Evolutionary conservation across 2,329 filamentous ascomycete species (phyloP).

Genomic region (Alternaria triticimaculans): DNA sequence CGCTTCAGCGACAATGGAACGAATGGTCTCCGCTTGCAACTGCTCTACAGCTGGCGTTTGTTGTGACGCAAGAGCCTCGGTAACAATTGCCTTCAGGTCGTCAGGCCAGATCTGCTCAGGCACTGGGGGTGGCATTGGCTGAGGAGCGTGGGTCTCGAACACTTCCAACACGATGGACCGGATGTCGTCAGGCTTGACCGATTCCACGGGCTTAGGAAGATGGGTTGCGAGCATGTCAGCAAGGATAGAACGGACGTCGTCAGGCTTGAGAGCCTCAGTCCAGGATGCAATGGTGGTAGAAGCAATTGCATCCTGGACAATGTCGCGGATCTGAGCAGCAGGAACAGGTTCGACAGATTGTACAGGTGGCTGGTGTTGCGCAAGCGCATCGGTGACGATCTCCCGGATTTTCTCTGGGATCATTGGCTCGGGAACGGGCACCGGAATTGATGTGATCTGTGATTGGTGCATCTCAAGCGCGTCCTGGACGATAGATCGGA

Average conservation of each 20-base stretch:
- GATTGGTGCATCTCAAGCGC: constrained; percentile 63
- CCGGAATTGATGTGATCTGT: constrained; percentile 32
- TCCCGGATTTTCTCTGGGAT: constrained; percentile 74
- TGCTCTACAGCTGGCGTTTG: constrained; percentile 20
- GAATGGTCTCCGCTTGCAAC: constrained; percentile 33
- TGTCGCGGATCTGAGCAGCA: constrained; percentile 74
- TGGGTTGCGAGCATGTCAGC: constrained; percentile 29
- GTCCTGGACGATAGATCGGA: constrained; percentile 65
- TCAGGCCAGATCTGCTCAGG: constrained; percentile 42
- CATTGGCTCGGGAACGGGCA: constrained; percentile 36
- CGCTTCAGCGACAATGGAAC: constrained; percentile 37
- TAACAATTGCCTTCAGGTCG: constrained; percentile 60
- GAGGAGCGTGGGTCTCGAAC: constrained; percentile 38
- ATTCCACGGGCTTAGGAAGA: constrained; percentile 20
- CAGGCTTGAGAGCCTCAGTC: constrained; percentile 34
- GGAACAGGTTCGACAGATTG: constrained; percentile 36
- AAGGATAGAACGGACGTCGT: constrained; percentile 38
- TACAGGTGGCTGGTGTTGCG: constrained; percentile 48
- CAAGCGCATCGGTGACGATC: constrained; percentile 68
- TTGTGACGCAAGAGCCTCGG: constrained; percentile 66
- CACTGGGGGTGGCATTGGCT: constrained; percentile 29
- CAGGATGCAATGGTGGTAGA: constrained; percentile 44
- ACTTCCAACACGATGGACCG: constrained; percentile 39
- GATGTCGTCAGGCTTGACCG: constrained; percentile 31
- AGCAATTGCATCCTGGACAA: constrained; percentile 68